Percentiles rank a stretch among this genome's conserved stretches.
Evolutionary conservation across 345 rosid genomes (phyloP).

Genomic region (Microthlaspi erraticum): DNA sequence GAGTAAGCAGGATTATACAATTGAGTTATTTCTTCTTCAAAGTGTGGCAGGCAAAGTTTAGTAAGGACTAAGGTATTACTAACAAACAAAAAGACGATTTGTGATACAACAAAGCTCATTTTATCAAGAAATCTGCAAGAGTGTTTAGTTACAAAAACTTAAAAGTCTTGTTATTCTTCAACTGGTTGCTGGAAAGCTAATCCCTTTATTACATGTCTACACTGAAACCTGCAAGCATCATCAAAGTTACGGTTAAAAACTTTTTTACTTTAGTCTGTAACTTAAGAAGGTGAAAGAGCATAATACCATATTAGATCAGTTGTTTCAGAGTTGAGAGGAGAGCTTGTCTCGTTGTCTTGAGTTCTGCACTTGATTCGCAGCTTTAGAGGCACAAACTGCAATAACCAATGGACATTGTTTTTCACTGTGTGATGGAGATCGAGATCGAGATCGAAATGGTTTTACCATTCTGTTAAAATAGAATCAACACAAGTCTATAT

Average conservation of each 20-base stretch:
- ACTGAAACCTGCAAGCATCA: conserved; percentile 67
- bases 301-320: conserved; percentile 75
- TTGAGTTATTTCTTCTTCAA: neutral
- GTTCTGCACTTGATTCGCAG: conserved; percentile 66
- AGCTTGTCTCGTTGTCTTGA: conserved; percentile 40
- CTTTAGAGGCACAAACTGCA: conserved; percentile 69
- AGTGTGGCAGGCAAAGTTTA: neutral
- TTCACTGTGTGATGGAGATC: neutral
- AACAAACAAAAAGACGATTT: neutral
- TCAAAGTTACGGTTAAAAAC: neutral
- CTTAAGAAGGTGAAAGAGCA: neutral
- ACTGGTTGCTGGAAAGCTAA: conserved; percentile 56
- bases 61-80: too few relatives aligned
- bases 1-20: too few relatives aligned
- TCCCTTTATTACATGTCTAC: conserved; percentile 79
- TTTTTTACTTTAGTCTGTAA: neutral
- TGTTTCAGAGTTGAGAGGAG: conserved; percentile 45
- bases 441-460: neutral
- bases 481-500: conserved; percentile 2
- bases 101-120: neutral
- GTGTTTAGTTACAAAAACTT: conserved; percentile 15
- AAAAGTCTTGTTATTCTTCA: conserved; percentile 61
- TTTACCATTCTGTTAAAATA: neutral
- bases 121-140: neutral
- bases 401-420: neutral